Base-by-base conservation (phyloP, 2,329 filamentous ascomycete genomes). In the Colletotrichum filicis region DNA sequence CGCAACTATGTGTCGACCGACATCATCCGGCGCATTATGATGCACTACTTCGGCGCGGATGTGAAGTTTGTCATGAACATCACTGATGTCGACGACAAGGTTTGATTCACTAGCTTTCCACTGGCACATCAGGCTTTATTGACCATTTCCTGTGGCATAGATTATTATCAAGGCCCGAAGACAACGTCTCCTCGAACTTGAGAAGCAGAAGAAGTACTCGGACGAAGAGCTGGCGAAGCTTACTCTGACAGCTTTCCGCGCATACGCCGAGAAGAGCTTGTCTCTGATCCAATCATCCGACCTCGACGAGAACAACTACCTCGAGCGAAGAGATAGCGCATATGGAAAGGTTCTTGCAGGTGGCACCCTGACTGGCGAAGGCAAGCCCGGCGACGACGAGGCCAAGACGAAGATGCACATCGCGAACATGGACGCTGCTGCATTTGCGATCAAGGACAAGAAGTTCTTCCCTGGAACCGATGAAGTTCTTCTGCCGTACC, bases 41-140 rank as follows among this genome's bases (percentile, higher is more conserved):
- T 89, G 79, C 91, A 96, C 81, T 96, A 97, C 83, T 97, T 97
- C 81, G 90, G 91, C 74, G 97, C 93, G 82, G 86, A 95, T 55
- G 90, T 98, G 76, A 91, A 92, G 73, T 97, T 97, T 84, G 94
- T 97, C 76, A 97, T 97, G 92, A 97, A 97, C 84, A 95, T 97
- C 75, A 97, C 95, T 32, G 95, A 96, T 78, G 89, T 96, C 52
- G 93, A 95, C 77, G 92, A 94, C 82, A 93, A 93, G 87, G 90
- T 91, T 78, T 75, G 79, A 35, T 24, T 7, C 0, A 1, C 22
- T 8, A 6, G 4, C 1, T 12, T 8, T 6, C 5, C 12, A 9
- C 1, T 22, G 8, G 3, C 19, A 11, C 12, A 1, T 7, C 12
- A 5, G 12, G 4, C 4, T 22, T 55, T 1, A 3, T 2, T 67